Base-by-base conservation (phyloP, 2,329 filamentous ascomycete genomes). In the Colletotrichum cuscutae region DNA sequence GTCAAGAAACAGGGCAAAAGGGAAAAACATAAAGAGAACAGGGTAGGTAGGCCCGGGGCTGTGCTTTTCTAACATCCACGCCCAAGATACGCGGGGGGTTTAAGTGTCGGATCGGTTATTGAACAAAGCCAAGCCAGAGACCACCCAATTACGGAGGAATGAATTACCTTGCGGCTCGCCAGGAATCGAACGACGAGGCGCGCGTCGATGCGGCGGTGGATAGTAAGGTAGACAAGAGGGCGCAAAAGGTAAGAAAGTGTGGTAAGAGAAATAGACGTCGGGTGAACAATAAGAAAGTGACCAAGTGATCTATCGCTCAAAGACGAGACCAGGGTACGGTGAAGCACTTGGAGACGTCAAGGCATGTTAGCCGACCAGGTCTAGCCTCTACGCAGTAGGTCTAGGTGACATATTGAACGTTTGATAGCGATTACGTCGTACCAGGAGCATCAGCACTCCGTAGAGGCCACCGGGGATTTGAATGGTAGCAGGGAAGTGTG, bases 141-240 rank as follows among this genome's bases (percentile, higher is more conserved):
- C 37, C 28, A 54, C 46, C 70, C 65, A 69, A 72, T 72, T 11
- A 19, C 42, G 35, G 54, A 28, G 4, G 26, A 60, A 35, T 35
- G 42, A 71, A 62, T 49, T 60, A 26, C 53, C 52, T 35, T 69
- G 64, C 49, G 58, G 42, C 53, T 59, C 46, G 12, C 26, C 26
- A 15, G 46, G 54, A 37, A 60, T 69, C 54, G 53, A 72, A 69
- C 53, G 59, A 64, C 65, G 26, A 65, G 53, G 28, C 52, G 65
- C 28, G 49, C 32, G 42, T 46, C 26, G 63, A 52, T 62, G 37
- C 53, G 26, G 56, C n/a, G 46, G 42, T 32, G 24, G 53, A 24
- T 42, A 42, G n/a, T 7, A 37, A 28, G 24, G 8, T 35, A n/a
- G 37, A 54, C 6, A 24, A 46, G 28, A 32, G 11, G 54, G 53